These are phyloP conservation scores for Hymenotorrendiella dingleyae DNA, from an alignment of 2,329 filamentous ascomycete species.

Conservation along the genomic window DNA sequence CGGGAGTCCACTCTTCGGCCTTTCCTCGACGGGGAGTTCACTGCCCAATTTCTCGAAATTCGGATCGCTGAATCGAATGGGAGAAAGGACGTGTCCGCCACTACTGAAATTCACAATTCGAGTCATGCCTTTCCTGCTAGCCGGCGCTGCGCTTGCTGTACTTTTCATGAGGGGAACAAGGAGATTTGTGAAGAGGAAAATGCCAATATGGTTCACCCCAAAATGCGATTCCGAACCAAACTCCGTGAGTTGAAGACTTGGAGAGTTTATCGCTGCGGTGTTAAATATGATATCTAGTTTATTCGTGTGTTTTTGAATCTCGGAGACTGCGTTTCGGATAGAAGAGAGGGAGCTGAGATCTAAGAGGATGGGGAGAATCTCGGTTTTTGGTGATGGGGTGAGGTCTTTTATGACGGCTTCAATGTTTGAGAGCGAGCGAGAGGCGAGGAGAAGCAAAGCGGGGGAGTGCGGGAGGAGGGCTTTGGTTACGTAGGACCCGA, in stretches of 20 bases:
- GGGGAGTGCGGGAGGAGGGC: slow-evolving; percentile 20
- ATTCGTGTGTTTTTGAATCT: slow-evolving; percentile 29
- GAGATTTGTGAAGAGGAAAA: slow-evolving; percentile 27
- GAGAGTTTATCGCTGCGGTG: slow-evolving; percentile 35
- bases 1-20: slow-evolving; percentile 8
- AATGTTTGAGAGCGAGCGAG: slow-evolving; percentile 15
- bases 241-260: slow-evolving; percentile 21
- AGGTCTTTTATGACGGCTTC: slow-evolving; percentile 10
- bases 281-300: slow-evolving; percentile 37
- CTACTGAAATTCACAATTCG: slow-evolving; percentile 35
- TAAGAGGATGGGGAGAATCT: slow-evolving; percentile 3
- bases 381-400: background rate
- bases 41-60: slow-evolving; percentile 27
- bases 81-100: slow-evolving; percentile 33
- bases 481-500: slow-evolving; percentile 13
- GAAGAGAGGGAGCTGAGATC: slow-evolving; percentile 36
- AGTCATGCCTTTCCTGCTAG: slow-evolving; percentile 1
- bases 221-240: slow-evolving; percentile 35
- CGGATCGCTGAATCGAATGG: slow-evolving; percentile 33
- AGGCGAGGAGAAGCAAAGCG: slow-evolving; percentile 16
- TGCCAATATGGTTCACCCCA: slow-evolving; percentile 23
- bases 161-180: slow-evolving; percentile 16
- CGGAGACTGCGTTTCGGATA: slow-evolving; percentile 35
- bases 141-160: slow-evolving; percentile 2
- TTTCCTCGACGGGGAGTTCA: slow-evolving; percentile 12